Evolutionary conservation across 73 alveolate species (phyloP).

Genomic region (Durusdinium trenchii): DNA sequence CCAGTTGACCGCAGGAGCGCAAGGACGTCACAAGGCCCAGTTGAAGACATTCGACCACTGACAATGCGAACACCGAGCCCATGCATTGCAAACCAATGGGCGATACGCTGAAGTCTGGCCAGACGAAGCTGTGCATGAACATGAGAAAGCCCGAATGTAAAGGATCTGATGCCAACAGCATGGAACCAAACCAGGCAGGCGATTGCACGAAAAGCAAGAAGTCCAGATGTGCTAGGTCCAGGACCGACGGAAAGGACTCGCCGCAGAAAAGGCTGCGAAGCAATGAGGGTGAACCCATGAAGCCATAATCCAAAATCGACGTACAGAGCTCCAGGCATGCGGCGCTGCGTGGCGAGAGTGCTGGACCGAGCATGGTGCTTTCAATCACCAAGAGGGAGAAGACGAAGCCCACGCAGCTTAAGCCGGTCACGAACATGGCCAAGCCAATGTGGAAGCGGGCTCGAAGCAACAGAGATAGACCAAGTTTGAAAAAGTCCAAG

Average conservation of each 20-base stretch:
- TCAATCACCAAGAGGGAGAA: slow-evolving; percentile 34
- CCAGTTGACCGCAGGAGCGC: neutral
- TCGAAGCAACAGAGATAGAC: neutral
- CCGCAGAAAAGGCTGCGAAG: neutral
- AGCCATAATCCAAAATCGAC: neutral
- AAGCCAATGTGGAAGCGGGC: neutral
- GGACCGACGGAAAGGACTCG: neutral
- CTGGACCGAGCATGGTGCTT: neutral
- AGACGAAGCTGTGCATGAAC: neutral
- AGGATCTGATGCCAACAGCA: neutral
- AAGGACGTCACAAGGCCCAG: neutral
- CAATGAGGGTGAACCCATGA: neutral
- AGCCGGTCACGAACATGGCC: slow-evolving; percentile 2
- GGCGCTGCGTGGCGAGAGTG: neutral
- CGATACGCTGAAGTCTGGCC: neutral
- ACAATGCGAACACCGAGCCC: slow-evolving; percentile 5
- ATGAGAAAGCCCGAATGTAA: neutral
- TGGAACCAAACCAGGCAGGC: neutral
- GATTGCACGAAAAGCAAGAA: neutral
- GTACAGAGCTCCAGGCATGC: neutral
- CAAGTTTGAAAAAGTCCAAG: neutral
- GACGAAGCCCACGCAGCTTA: slow-evolving; percentile 44
- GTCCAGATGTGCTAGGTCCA: neutral
- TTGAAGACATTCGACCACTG: slow-evolving; percentile 5
- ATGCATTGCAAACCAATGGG: neutral